Conservation (phyloP, 2,329 filamentous ascomycete genomes). For the Daldinia sp. region DNA sequence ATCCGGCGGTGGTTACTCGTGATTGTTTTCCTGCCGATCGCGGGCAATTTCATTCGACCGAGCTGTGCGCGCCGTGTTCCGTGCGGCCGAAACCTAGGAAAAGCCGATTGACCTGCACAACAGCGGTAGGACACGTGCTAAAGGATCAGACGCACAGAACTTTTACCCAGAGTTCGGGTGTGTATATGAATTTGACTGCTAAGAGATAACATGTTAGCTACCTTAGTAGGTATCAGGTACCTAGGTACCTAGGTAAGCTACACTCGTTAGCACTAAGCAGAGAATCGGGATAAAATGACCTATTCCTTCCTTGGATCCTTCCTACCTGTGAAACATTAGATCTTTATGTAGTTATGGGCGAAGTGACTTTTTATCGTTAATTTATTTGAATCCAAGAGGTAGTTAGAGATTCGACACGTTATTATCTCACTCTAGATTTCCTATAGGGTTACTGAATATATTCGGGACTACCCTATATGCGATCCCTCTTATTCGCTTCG, state of each 20-base stretch:
- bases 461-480: not conserved
- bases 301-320: constrained; percentile 22
- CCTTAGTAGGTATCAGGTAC: too few species aligned
- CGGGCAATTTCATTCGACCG: constrained; percentile 2
- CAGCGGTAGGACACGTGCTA: constrained; percentile 1
- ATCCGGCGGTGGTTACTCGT: constrained; percentile 14
- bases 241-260: constrained; percentile 20
- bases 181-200: constrained; percentile 8
- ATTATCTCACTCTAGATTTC: not conserved
- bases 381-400: not conserved
- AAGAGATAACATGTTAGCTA: constrained; percentile 20
- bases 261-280: constrained; percentile 1
- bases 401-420: not conserved
- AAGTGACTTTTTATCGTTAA: not conserved
- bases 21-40: constrained; percentile 2
- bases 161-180: constrained; percentile 5
- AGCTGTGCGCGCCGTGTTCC: constrained; percentile 6
- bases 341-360: not conserved
- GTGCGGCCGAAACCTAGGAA: not conserved
- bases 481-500: constrained; percentile 8
- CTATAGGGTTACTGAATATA: constrained; percentile 5
- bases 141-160: constrained; percentile 23
- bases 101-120: constrained; percentile 15
- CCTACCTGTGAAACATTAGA: constrained; percentile 4
- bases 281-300: constrained; percentile 7